Conservation (phyloP, 2,329 filamentous ascomycete genomes). For the Nemania serpens region DNA sequence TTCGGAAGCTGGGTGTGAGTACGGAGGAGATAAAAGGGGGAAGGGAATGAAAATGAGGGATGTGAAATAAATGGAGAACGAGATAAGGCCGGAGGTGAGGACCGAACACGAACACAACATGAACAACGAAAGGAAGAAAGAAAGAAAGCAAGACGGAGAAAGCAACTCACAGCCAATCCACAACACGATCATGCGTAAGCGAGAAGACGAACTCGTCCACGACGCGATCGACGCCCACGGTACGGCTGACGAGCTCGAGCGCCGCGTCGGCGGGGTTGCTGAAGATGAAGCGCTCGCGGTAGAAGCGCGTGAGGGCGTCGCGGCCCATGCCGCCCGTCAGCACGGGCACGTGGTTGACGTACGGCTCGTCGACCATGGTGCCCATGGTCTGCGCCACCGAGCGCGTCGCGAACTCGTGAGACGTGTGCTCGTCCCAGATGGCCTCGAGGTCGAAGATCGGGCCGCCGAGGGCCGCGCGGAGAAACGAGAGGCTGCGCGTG, state of each 20-base stretch:
- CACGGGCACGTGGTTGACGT: conserved; percentile 78
- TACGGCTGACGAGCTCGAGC: conserved; percentile 72
- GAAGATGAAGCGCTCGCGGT: conserved; percentile 75
- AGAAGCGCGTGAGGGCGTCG: conserved; percentile 66
- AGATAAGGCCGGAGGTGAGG: not conserved
- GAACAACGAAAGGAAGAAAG: not conserved
- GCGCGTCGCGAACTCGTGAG: conserved; percentile 70
- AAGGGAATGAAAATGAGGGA: too few relatives aligned
- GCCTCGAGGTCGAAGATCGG: conserved; percentile 75
- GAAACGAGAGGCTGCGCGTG: conserved; percentile 66
- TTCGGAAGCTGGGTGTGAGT: too few relatives aligned
- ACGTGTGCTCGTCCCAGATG: conserved; percentile 80
- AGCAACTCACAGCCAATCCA: conserved; percentile 69
- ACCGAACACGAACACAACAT: too few relatives aligned
- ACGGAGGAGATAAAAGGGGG: not conserved
- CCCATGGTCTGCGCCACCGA: conserved; percentile 75
- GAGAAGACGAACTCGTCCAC: conserved; percentile 72
- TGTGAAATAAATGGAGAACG: not conserved
- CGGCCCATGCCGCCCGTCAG: conserved; percentile 71
- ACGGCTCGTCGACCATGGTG: conserved; percentile 81
- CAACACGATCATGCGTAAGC: conserved; percentile 64
- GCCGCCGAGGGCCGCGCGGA: conserved; percentile 66
- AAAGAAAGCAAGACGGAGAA: too few relatives aligned
- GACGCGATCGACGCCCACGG: conserved; percentile 71
- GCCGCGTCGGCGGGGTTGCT: conserved; percentile 70